phyloP scores from a whole-genome alignment of 1,284 basidiomycete species.

The Puccinia hordei region DNA sequence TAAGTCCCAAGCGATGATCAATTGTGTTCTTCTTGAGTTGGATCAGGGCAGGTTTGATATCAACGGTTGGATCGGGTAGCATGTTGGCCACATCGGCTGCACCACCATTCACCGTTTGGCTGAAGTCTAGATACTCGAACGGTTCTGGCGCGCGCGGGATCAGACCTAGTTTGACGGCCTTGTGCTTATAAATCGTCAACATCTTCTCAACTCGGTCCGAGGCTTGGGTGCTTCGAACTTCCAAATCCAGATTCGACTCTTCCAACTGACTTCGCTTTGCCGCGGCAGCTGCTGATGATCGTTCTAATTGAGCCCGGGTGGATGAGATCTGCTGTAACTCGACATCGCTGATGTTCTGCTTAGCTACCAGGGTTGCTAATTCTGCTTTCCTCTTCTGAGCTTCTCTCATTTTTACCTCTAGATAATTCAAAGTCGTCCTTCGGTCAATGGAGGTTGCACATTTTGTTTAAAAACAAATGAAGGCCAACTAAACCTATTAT shows the following conservation, averaged over 20 bases:
- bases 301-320: constrained; percentile 72
- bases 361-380: constrained; percentile 70
- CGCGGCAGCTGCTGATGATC: constrained; percentile 74
- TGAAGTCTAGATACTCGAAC: constrained; percentile 70
- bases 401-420: constrained; percentile 39
- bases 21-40: constrained; percentile 71
- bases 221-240: constrained; percentile 75
- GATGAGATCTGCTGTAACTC: constrained; percentile 83
- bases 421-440: not conserved
- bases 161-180: constrained; percentile 72
- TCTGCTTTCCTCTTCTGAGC: constrained; percentile 52
- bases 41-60: constrained; percentile 73
- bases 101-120: constrained; percentile 73
- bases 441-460: not conserved
- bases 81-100: constrained; percentile 69
- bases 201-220: constrained; percentile 76
- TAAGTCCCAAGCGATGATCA: constrained; percentile 68
- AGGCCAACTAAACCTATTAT: constrained; percentile 8
- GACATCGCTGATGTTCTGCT: constrained; percentile 79
- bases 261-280: constrained; percentile 71
- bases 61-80: constrained; percentile 68
- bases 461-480: not conserved
- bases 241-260: constrained; percentile 71
- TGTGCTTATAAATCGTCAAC: constrained; percentile 71
- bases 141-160: constrained; percentile 72